Evolutionary conservation across 2,329 filamentous ascomycete species (phyloP).

Genomic region (Tympanopsis confertula): DNA sequence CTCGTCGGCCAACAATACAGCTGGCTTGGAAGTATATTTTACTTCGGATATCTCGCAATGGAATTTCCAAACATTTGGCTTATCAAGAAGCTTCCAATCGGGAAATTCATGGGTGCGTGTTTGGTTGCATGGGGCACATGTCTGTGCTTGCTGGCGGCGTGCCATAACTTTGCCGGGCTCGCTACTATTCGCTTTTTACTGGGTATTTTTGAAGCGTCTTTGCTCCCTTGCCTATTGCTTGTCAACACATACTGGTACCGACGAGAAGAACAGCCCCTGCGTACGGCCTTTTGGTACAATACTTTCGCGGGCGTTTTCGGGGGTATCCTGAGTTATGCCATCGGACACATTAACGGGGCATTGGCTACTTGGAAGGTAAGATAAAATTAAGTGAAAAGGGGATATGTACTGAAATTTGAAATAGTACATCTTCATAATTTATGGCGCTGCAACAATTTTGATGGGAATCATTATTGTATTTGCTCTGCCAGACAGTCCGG

Average conservation of each 20-base stretch:
- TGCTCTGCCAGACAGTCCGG: conserved; percentile 8
- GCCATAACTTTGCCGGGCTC: conserved; percentile 3
- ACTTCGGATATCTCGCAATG: conserved; percentile 11
- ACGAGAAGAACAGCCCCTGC: conserved; percentile 1
- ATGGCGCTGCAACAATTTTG: conserved; percentile 9
- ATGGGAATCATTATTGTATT: conserved; percentile 6
- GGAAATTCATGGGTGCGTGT: conserved; percentile 8
- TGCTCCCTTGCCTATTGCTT: neutral
- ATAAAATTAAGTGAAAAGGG: no score
- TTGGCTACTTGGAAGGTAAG: no score
- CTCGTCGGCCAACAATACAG: conserved; percentile 11
- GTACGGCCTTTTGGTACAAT: conserved; percentile 8
- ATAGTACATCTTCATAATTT: conserved; percentile 13
- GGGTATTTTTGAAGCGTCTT: conserved; percentile 2
- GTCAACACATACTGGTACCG: neutral
- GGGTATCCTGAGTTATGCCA: no score
- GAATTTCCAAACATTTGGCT: conserved; percentile 8
- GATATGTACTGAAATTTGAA: no score
- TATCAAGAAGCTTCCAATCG: conserved; percentile 11
- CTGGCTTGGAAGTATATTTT: conserved; percentile 11
- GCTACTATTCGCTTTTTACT: conserved; percentile 3
- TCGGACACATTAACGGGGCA: conserved; percentile 15
- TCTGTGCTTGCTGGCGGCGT: neutral
- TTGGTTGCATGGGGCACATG: neutral
- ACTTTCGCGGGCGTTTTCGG: conserved; percentile 17